Evolutionary conservation across 2,329 filamentous ascomycete species (phyloP).

Genomic region (Ilyonectria destructans): DNA sequence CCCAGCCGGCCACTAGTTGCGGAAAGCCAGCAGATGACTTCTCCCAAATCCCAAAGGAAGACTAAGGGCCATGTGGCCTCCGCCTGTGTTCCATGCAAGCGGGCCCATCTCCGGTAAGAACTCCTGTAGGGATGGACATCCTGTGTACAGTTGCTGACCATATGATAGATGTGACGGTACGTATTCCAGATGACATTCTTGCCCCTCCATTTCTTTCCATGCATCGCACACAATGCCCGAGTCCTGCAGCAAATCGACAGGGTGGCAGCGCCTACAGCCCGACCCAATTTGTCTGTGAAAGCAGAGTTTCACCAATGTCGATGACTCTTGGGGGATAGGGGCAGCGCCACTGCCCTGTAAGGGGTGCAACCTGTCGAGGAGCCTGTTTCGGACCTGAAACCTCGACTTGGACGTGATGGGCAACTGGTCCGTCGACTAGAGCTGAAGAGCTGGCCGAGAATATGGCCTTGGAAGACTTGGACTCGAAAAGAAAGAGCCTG

Average conservation of each 20-base stretch:
- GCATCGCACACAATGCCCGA: not conserved
- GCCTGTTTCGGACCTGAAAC: not conserved
- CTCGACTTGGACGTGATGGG: not conserved
- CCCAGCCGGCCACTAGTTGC: constrained; percentile 55
- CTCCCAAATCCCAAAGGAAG: constrained; percentile 76
- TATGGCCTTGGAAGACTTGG: too few relatives aligned
- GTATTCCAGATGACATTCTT: constrained; percentile 54
- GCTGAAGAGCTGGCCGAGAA: too few relatives aligned
- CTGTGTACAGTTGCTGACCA: constrained; percentile 33
- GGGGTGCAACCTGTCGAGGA: not conserved
- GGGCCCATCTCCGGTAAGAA: constrained; percentile 80
- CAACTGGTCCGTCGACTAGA: not conserved
- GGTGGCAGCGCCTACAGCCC: not conserved
- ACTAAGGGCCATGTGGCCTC: constrained; percentile 88
- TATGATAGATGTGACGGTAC: constrained; percentile 74
- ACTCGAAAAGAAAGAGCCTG: not conserved
- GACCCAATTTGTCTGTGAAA: not conserved
- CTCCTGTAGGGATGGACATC: not conserved
- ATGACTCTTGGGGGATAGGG: not conserved
- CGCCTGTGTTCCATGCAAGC: constrained; percentile 89
- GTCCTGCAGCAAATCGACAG: not conserved
- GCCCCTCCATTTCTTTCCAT: constrained; percentile 11
- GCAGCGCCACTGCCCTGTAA: not conserved
- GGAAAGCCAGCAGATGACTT: constrained; percentile 66
- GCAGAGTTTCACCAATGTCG: too few relatives aligned